phyloP scores from a whole-genome alignment of 768 basidiomycete genomes.

The Tulasnella sp. region DNA sequence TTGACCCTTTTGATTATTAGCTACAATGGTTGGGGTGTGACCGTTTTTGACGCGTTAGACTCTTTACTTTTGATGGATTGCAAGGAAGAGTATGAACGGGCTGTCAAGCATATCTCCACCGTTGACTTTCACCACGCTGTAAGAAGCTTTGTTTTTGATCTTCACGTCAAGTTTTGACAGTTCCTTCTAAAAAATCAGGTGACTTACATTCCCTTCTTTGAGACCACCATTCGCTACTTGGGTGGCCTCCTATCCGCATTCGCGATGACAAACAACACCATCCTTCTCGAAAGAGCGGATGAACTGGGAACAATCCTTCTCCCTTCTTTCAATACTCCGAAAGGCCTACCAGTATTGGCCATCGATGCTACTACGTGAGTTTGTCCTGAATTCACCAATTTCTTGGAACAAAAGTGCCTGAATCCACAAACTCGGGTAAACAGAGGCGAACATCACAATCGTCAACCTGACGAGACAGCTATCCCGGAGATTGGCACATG shows the following conservation, averaged over 20 bases:
- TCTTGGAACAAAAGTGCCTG: neutral
- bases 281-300: conserved; percentile 28
- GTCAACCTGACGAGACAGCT: conserved; percentile 32
- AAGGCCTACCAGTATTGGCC: conserved; percentile 56
- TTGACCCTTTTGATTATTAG: neutral
- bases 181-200: neutral
- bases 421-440: conserved; percentile 19
- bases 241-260: conserved; percentile 35
- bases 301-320: conserved; percentile 57
- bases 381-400: neutral
- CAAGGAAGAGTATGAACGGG: conserved; percentile 30
- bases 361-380: conserved; percentile 53
- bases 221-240: conserved; percentile 39
- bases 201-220: conserved; percentile 19
- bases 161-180: neutral
- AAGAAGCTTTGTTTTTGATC: neutral
- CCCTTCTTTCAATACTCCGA: conserved; percentile 54
- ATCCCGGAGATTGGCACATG: conserved; percentile 66
- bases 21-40: conserved; percentile 25
- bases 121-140: conserved; percentile 16
- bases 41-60: conserved; percentile 35
- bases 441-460: conserved; percentile 26
- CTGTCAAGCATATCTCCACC: conserved; percentile 24
- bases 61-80: conserved; percentile 32
- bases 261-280: conserved; percentile 27